These are phyloP conservation scores for Catharanthus roseus DNA, from an alignment of 257 asterid species.

Conservation along the genomic window DNA sequence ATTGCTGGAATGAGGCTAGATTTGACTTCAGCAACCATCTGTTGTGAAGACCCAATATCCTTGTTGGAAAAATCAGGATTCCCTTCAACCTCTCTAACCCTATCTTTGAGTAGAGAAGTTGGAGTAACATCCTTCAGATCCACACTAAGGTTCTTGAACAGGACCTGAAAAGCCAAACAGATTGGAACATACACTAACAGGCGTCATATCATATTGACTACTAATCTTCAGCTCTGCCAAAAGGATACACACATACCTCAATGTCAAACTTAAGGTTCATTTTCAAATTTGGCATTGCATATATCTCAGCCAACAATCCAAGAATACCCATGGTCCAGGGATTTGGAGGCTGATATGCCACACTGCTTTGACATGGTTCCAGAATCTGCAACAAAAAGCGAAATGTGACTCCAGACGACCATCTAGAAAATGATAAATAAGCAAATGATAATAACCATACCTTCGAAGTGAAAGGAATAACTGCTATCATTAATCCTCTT, in stretches of 20 bases:
- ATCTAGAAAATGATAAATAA: not conserved
- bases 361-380: slow-evolving; percentile 88
- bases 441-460: slow-evolving; percentile 30
- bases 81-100: slow-evolving; percentile 80
- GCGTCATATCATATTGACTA: not conserved
- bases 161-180: slow-evolving; percentile 51
- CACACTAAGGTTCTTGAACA: slow-evolving; percentile 83
- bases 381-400: slow-evolving; percentile 48
- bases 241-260: slow-evolving; percentile 51
- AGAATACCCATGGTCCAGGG: slow-evolving; percentile 99
- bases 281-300: slow-evolving; percentile 92
- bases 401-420: not conserved
- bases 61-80: slow-evolving; percentile 97
- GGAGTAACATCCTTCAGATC: slow-evolving; percentile 86
- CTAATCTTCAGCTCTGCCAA: not conserved
- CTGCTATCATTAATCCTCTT: slow-evolving; percentile 97
- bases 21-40: slow-evolving; percentile 55
- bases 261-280: slow-evolving; percentile 98
- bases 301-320: slow-evolving; percentile 86
- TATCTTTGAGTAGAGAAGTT: slow-evolving; percentile 77
- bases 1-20: slow-evolving; percentile 55
- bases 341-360: slow-evolving; percentile 96
- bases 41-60: slow-evolving; percentile 70
- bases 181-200: slow-evolving; percentile 2
- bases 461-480: slow-evolving; percentile 96